Evolutionary conservation across 1,284 basidiomycete genomes (phyloP).

Genomic region (Tilletiopsis washingtonensis): DNA sequence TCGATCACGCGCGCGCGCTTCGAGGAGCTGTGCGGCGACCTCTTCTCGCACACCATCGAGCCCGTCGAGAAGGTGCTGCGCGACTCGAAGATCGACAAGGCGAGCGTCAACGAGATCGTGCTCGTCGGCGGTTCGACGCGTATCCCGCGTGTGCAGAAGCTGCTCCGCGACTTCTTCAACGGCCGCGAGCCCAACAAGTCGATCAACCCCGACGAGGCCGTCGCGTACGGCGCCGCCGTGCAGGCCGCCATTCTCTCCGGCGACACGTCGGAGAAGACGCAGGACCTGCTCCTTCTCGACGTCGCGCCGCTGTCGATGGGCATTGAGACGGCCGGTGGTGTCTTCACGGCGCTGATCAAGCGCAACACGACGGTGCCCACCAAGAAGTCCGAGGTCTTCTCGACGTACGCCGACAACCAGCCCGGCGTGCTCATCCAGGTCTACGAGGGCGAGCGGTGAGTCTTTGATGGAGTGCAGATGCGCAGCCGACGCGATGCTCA

Average conservation of each 20-base stretch:
- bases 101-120: conserved; percentile 78
- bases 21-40: conserved; percentile 96
- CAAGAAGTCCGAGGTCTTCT: conserved; percentile 97
- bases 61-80: conserved; percentile 97
- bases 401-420: conserved; percentile 54
- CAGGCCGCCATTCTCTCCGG: conserved; percentile 94
- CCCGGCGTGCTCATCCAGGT: conserved; percentile 60
- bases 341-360: conserved; percentile 92
- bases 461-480: too few relatives aligned
- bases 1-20: conserved; percentile 96
- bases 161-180: conserved; percentile 83
- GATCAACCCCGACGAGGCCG: conserved; percentile 72
- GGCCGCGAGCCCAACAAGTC: conserved; percentile 87
- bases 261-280: conserved; percentile 65
- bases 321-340: conserved; percentile 97
- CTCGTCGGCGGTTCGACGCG: conserved; percentile 96
- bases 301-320: conserved; percentile 88
- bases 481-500: too few relatives aligned
- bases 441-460: conserved; percentile 88
- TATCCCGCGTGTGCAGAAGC: conserved; percentile 96
- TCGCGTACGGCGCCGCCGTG: conserved; percentile 89
- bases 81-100: conserved; percentile 96
- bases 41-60: conserved; percentile 99
- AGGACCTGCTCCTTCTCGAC: conserved; percentile 85
- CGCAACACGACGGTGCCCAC: conserved; percentile 97